Percentiles rank a stretch among this genome's conserved stretches.
Conservation (phyloP, 2,329 filamentous ascomycete genomes). For the Fusarium sp. region DNA sequence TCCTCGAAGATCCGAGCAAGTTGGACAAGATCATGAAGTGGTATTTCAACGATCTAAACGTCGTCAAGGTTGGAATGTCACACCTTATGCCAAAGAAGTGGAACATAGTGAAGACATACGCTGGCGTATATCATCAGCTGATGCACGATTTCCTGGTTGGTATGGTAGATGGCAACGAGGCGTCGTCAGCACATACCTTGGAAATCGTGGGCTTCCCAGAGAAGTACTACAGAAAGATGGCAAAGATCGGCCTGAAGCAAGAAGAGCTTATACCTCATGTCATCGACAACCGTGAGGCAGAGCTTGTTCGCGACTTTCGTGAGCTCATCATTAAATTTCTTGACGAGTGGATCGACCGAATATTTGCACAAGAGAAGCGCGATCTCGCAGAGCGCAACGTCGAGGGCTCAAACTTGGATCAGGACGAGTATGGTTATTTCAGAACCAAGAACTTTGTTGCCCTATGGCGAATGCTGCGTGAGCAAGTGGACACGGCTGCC, state of each 20-base stretch:
- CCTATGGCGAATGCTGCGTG: slow-evolving; percentile 96
- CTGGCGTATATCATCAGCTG: slow-evolving; percentile 87
- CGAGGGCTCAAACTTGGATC: slow-evolving; percentile 80
- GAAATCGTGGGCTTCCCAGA: slow-evolving; percentile 95
- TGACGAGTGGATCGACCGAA: slow-evolving; percentile 97
- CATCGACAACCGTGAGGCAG: slow-evolving; percentile 87
- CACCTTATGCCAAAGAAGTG: slow-evolving; percentile 94
- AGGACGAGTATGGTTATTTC: slow-evolving; percentile 89
- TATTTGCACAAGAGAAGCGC: slow-evolving; percentile 82
- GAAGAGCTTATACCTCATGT: slow-evolving; percentile 85
- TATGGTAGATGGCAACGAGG: slow-evolving; percentile 83
- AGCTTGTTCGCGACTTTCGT: slow-evolving; percentile 92
- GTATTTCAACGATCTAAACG: slow-evolving; percentile 98
- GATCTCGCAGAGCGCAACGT: slow-evolving; percentile 81
- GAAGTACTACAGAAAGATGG: slow-evolving; percentile 97
- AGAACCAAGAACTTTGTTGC: slow-evolving; percentile 91
- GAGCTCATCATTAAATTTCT: slow-evolving; percentile 94
- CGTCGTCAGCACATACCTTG: slow-evolving; percentile 87
- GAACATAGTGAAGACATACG: slow-evolving; percentile 93
- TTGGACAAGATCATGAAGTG: slow-evolving; percentile 91
- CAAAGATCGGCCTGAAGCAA: slow-evolving; percentile 81
- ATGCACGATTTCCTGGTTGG: slow-evolving; percentile 94
- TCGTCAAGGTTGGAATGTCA: slow-evolving; percentile 92
- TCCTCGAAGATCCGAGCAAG: slow-evolving; percentile 82
- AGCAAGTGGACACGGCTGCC: slow-evolving; percentile 87